Conservation (phyloP, 495 filamentous ascomycete genomes). For the Trichoderma erinaceum region DNA sequence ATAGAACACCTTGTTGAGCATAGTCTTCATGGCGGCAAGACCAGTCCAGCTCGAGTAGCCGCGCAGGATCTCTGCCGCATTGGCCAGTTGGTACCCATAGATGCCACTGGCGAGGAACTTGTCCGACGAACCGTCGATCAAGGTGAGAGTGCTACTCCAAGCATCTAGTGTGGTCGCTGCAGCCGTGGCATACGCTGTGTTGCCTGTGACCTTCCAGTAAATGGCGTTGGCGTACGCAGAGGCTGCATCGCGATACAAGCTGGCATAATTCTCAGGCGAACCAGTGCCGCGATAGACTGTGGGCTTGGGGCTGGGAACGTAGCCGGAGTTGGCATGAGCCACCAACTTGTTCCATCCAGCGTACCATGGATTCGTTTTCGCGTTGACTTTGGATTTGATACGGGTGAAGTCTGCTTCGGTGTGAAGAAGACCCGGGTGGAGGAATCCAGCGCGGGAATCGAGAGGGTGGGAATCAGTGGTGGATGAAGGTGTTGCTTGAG, state of each 20-base stretch:
- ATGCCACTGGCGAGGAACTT: conserved; percentile 38
- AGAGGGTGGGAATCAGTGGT: not conserved
- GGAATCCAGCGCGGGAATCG: conserved; percentile 15
- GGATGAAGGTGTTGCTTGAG: not conserved
- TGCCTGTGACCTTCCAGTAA: conserved; percentile 35
- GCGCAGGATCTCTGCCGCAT: conserved; percentile 39
- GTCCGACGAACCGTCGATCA: conserved; percentile 32
- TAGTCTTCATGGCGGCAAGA: conserved; percentile 22
- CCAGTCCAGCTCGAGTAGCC: conserved; percentile 32
- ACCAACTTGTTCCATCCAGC: conserved; percentile 32
- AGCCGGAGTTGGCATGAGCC: conserved; percentile 24
- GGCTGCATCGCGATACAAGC: conserved; percentile 35
- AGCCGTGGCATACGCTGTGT: conserved; percentile 31
- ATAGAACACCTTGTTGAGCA: conserved; percentile 33
- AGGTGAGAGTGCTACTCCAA: conserved; percentile 34
- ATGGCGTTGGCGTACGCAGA: conserved; percentile 36
- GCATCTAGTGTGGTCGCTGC: conserved; percentile 33
- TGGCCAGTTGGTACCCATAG: conserved; percentile 44
- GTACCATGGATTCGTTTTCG: conserved; percentile 30
- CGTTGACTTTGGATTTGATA: conserved; percentile 28
- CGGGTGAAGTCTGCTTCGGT: conserved; percentile 32
- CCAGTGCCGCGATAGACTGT: conserved; percentile 32
- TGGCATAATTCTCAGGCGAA: conserved; percentile 32
- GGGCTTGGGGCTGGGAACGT: conserved; percentile 23
- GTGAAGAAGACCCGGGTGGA: conserved; percentile 34